Conservation (phyloP, 1,284 basidiomycete species). For the Malassezia sp. region DNA sequence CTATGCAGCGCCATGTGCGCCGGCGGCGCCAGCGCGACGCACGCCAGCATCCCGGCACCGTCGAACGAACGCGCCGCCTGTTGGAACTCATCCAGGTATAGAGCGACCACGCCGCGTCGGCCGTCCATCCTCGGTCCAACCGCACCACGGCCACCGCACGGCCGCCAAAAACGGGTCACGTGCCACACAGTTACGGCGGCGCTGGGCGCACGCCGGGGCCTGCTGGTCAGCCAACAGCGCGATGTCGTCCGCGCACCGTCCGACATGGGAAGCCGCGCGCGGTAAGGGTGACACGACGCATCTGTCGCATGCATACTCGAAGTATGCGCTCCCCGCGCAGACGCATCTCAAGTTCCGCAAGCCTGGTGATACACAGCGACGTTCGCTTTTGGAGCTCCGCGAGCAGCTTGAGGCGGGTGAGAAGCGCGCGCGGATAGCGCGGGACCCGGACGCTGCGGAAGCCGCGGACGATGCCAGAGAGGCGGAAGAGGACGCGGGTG, state of each 20-base stretch:
- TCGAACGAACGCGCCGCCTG: not conserved
- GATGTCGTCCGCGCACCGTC: constrained; percentile 42
- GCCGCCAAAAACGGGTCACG: not conserved
- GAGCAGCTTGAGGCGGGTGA: constrained; percentile 30
- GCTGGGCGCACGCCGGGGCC: not conserved
- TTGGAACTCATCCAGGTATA: constrained; percentile 1
- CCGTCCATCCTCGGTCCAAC: too few relatives aligned
- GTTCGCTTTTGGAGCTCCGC: constrained; percentile 27
- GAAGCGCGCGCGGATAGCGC: constrained; percentile 3
- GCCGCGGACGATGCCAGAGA: too few relatives aligned
- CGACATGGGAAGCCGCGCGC: constrained; percentile 37
- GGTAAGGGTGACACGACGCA: constrained; percentile 26
- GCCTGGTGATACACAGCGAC: constrained; percentile 18
- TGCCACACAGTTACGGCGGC: not conserved
- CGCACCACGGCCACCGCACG: not conserved
- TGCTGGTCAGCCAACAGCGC: not conserved
- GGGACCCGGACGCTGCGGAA: constrained; percentile 7
- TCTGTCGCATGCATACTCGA: constrained; percentile 17
- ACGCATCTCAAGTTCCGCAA: constrained; percentile 41
- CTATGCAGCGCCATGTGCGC: constrained; percentile 1
- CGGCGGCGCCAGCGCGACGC: not conserved
- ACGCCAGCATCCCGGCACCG: not conserved
- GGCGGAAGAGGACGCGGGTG: constrained; percentile 13
- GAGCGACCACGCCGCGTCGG: not conserved
- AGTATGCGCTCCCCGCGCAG: constrained; percentile 26